phyloP scores from a whole-genome alignment of 805 yeast species.

The Candida adriatica region DNA sequence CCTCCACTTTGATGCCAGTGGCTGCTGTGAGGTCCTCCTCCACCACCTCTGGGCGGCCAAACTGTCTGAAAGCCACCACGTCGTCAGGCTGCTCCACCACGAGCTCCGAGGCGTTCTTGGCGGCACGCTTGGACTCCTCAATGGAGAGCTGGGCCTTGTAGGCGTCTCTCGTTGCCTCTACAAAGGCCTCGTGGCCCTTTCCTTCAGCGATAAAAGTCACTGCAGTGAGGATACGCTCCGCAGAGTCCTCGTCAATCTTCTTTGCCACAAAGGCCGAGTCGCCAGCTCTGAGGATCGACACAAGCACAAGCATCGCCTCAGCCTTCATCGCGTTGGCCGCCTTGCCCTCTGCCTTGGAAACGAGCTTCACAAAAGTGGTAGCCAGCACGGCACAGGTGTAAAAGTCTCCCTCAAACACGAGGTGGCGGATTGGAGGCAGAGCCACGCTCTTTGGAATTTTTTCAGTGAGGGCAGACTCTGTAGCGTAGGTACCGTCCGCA shows the following conservation, averaged over 20 bases:
- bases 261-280: conserved; percentile 62
- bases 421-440: conserved; percentile 69
- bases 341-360: conserved; percentile 63
- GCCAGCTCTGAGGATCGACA: conserved; percentile 85
- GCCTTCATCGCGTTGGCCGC: conserved; percentile 82
- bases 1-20: conserved; percentile 42
- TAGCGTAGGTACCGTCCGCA: conserved; percentile 99
- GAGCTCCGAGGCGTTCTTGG: conserved; percentile 47
- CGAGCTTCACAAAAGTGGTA: conserved; percentile 81
- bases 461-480: conserved; percentile 75
- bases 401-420: conserved; percentile 81
- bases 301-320: conserved; percentile 89
- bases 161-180: conserved; percentile 84
- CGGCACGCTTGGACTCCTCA: conserved; percentile 52
- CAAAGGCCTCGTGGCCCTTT: conserved; percentile 53
- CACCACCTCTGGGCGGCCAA: conserved; percentile 40
- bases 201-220: conserved; percentile 72
- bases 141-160: conserved; percentile 62
- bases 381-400: conserved; percentile 86
- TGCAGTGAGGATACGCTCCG: conserved; percentile 89
- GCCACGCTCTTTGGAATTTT: conserved; percentile 30
- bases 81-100: conserved; percentile 77
- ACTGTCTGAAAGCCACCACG: conserved; percentile 71
- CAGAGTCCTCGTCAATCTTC: conserved; percentile 90
- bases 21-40: conserved; percentile 59